Evolutionary conservation across 2,329 filamentous ascomycete species (phyloP).

Genomic region (Colletotrichum magnum): DNA sequence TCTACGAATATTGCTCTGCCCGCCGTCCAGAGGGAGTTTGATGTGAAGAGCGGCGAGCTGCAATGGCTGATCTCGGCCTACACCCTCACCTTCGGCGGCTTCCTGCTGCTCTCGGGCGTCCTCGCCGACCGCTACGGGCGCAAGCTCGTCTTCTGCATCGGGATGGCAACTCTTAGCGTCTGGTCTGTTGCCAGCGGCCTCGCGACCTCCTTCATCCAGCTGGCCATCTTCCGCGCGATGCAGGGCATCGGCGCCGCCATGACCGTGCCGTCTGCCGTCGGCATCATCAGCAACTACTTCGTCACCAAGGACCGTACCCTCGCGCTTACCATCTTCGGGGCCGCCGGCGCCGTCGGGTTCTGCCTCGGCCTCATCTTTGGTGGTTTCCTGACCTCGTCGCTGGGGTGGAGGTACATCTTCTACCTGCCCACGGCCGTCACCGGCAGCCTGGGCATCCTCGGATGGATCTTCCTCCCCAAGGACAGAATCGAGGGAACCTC

Average conservation of each 20-base stretch:
- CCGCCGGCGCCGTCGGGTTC: constrained; percentile 31
- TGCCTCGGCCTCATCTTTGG: constrained; percentile 32
- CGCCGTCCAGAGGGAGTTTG: constrained; percentile 29
- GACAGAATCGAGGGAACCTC: constrained; percentile 51
- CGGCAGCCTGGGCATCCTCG: constrained; percentile 59
- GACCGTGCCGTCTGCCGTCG: constrained; percentile 85
- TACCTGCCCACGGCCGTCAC: constrained; percentile 29
- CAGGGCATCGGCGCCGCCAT: constrained; percentile 66
- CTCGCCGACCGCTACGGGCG: constrained; percentile 37
- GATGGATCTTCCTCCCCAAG: constrained; percentile 53
- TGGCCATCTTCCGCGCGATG: constrained; percentile 32
- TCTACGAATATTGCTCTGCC: constrained; percentile 31
- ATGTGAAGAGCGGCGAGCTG: constrained; percentile 23
- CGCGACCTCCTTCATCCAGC: constrained; percentile 30
- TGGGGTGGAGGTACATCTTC: constrained; percentile 37
- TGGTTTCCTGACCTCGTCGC: constrained; percentile 30
- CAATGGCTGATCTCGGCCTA: constrained; percentile 38
- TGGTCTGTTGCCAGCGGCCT: constrained; percentile 33
- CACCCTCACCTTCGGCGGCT: constrained; percentile 35
- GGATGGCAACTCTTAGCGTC: constrained; percentile 32
- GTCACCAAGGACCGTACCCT: constrained; percentile 28
- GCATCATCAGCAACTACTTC: constrained; percentile 62
- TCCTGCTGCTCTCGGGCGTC: constrained; percentile 27
- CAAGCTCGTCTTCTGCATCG: constrained; percentile 31
- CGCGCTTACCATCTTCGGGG: constrained; percentile 31